Percentiles rank a stretch among this genome's conserved stretches.
Evolutionary conservation across 176 grass and related monocot genomes (phyloP).

Genomic region (Phragmites australis): DNA sequence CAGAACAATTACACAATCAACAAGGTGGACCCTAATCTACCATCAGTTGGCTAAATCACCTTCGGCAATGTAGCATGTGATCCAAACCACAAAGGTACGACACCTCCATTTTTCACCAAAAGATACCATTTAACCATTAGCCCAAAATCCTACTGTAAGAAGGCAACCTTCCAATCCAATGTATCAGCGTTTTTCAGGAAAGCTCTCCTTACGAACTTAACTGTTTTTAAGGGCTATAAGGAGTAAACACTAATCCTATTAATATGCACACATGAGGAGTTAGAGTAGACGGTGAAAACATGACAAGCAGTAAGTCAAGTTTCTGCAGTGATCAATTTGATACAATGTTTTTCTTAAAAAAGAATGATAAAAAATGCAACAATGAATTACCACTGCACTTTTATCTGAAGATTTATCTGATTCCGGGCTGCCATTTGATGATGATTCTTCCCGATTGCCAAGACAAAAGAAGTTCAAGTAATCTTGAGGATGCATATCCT

Average conservation of each 20-base stretch:
- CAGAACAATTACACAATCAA: background rate
- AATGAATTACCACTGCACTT: constrained; percentile 65
- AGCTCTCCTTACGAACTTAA: background rate
- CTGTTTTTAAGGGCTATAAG: background rate
- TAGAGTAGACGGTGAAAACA: background rate
- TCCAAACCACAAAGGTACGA: background rate
- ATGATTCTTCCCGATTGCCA: constrained; percentile 71
- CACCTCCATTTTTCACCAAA: background rate
- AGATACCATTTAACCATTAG: background rate
- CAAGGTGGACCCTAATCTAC: background rate
- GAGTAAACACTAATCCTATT: background rate
- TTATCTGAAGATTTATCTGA: constrained; percentile 63
- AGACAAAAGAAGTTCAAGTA: constrained; percentile 99
- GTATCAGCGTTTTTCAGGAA: background rate
- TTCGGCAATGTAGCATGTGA: background rate
- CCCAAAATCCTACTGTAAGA: background rate
- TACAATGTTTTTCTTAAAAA: constrained; percentile 19
- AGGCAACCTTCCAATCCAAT: background rate
- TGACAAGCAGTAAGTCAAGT: background rate
- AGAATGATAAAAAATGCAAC: constrained; percentile 6
- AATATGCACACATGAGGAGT: background rate
- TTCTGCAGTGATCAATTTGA: background rate
- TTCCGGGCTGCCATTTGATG: constrained; percentile 34
- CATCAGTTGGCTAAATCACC: background rate
- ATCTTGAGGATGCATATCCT: constrained; percentile 65